Percentiles rank a stretch among this genome's conserved stretches.
Conservation (phyloP, 2,329 filamentous ascomycete genomes). For the Pestalotiopsis sp. region DNA sequence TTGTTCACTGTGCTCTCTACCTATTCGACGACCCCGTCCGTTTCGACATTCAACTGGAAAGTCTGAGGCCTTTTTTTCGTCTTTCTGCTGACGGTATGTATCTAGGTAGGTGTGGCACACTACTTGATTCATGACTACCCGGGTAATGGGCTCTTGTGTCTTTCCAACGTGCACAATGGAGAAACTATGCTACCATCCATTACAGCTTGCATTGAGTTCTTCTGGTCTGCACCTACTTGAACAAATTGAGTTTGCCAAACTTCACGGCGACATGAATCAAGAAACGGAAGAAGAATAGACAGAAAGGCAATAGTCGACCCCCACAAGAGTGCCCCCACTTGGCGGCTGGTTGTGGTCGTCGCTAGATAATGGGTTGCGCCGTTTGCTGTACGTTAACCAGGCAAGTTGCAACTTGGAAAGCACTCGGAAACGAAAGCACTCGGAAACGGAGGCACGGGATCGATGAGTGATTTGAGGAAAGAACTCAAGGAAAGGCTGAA, state of each 20-base stretch:
- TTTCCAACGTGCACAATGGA: not conserved
- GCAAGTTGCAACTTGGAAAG: not conserved
- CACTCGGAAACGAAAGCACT: not conserved
- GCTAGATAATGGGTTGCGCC: constrained; percentile 1
- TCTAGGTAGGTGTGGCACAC: not conserved
- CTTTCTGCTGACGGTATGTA: not conserved
- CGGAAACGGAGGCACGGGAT: not conserved
- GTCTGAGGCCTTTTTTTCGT: constrained; percentile 10
- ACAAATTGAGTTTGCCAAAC: constrained; percentile 2
- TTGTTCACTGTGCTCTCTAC: not conserved
- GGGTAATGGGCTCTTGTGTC: not conserved
- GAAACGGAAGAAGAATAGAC: constrained; percentile 7
- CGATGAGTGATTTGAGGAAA: not conserved
- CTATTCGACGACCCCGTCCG: not conserved
- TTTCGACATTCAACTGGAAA: not conserved
- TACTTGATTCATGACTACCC: constrained; percentile 1
- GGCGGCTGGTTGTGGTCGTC: constrained; percentile 8
- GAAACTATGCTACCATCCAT: not conserved
- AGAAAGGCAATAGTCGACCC: constrained; percentile 9
- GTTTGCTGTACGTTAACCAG: not conserved
- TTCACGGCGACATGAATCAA: constrained; percentile 2
- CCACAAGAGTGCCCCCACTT: constrained; percentile 26
- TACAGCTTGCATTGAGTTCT: not conserved
- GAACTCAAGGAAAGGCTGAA: not conserved
- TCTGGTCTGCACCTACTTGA: not conserved